These are phyloP conservation scores for Gaeumannomyces tritici DNA, from an alignment of 2,329 filamentous ascomycete genomes.

Conservation along the genomic window DNA sequence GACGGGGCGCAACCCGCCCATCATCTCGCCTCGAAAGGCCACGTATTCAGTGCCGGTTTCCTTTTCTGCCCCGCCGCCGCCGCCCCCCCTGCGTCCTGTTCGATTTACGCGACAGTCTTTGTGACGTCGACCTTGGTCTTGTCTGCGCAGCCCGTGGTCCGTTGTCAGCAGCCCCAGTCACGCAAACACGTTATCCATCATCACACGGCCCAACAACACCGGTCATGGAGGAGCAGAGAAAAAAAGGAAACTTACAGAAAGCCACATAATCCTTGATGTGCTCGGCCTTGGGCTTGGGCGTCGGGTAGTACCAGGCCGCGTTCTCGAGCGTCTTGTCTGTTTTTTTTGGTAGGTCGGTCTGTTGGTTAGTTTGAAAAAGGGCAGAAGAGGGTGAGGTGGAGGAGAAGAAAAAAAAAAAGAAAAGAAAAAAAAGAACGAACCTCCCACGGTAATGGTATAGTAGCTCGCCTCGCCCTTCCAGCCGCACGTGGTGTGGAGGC, in stretches of 20 bases:
- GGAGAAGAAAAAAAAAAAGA: not conserved
- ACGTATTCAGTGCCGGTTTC: too few species aligned
- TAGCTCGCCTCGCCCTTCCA: slow-evolving; percentile 51
- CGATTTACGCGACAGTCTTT: not conserved
- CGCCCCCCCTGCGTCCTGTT: too few species aligned
- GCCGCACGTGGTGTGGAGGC: slow-evolving; percentile 37
- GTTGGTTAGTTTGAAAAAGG: not conserved
- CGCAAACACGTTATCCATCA: too few species aligned
- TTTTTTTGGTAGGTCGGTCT: too few species aligned
- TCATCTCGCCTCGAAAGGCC: too few species aligned
- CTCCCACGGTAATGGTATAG: slow-evolving; percentile 40
- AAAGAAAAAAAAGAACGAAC: slow-evolving; percentile 15
- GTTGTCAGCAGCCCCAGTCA: not conserved
- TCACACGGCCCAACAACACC: too few species aligned
- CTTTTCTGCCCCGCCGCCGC: too few species aligned
- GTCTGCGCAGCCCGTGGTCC: slow-evolving; percentile 1
- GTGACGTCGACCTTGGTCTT: slow-evolving; percentile 9
- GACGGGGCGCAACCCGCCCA: too few species aligned
- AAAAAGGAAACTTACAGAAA: slow-evolving; percentile 37
- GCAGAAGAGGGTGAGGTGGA: not conserved
- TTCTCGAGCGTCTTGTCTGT: slow-evolving; percentile 36
- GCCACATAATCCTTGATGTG: slow-evolving; percentile 46
- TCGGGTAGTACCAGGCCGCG: slow-evolving; percentile 50
- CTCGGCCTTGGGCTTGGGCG: slow-evolving; percentile 35
- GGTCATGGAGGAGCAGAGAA: not conserved